These are phyloP conservation scores for Moricandia arvensis DNA, from an alignment of 345 rosid species.

Conservation along the genomic window DNA sequence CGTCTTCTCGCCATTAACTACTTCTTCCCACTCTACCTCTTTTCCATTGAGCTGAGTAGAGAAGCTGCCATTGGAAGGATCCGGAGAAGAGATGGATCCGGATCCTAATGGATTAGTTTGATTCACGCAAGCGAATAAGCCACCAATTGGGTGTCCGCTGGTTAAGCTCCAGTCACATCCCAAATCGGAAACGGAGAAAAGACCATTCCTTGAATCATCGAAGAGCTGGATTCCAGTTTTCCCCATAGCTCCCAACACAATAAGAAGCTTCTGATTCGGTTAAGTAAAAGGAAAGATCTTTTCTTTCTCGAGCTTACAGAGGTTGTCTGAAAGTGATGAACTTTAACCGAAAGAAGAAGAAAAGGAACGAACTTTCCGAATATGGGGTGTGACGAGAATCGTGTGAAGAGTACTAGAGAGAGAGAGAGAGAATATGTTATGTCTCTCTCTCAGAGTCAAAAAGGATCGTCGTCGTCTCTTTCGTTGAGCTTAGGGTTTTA, in stretches of 20 bases:
- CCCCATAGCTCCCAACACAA: conserved; percentile 44
- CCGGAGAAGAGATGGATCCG: conserved; percentile 44
- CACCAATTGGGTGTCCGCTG: conserved; percentile 51
- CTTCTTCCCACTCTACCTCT: conserved; percentile 47
- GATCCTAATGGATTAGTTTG: conserved; percentile 66
- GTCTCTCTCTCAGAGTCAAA: conserved; percentile 18
- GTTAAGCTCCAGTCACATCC: conserved; percentile 50
- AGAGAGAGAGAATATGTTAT: background rate
- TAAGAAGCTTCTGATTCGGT: background rate
- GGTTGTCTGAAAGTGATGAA: background rate
- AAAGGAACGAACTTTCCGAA: background rate
- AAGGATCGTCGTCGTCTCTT: conserved; percentile 33
- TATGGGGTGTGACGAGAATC: conserved; percentile 4
- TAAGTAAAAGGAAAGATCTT: background rate
- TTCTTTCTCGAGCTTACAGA: background rate
- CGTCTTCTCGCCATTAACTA: too few species aligned
- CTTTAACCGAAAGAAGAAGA: background rate
- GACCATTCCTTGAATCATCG: conserved; percentile 58
- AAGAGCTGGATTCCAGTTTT: conserved; percentile 52
- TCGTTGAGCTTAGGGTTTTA: conserved; percentile 35
- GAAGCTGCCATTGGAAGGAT: too few species aligned
- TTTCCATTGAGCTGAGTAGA: conserved; percentile 38
- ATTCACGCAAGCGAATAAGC: conserved; percentile 74
- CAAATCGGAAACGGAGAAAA: conserved; percentile 55
- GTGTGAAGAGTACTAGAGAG: background rate